Percentiles rank a stretch among this genome's conserved stretches.
Evolutionary conservation across 192 early-diverging fungal genomes (phyloP).

Genomic region (Endogone sp.): DNA sequence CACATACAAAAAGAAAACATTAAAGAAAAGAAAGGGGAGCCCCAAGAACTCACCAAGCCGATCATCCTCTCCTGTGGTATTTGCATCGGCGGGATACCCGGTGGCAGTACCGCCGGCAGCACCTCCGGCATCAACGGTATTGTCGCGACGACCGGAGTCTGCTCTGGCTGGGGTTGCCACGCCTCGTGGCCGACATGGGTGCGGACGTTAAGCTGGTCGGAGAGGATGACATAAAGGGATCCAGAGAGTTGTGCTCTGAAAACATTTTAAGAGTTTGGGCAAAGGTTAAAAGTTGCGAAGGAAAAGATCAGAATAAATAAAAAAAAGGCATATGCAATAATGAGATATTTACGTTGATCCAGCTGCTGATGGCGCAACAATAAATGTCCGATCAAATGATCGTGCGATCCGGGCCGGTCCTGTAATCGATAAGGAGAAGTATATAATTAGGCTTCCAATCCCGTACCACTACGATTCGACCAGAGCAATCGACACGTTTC

Average conservation of each 20-base stretch:
- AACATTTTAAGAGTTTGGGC: background rate
- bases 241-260: constrained; percentile 24
- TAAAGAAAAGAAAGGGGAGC: background rate
- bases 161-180: background rate
- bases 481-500: too few species aligned
- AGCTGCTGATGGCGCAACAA: constrained; percentile 37
- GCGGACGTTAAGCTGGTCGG: constrained; percentile 22
- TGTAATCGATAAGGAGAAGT: background rate
- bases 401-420: constrained; percentile 1
- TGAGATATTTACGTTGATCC: constrained; percentile 24
- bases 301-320: background rate
- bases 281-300: too few species aligned
- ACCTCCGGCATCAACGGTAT: constrained; percentile 1
- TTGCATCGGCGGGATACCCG: background rate
- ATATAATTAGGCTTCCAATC: constrained; percentile 5
- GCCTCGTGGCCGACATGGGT: constrained; percentile 5
- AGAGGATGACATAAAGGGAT: constrained; percentile 26
- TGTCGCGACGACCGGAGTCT: constrained; percentile 8
- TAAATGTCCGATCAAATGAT: constrained; percentile 44
- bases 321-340: background rate
- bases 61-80: background rate
- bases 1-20: background rate
- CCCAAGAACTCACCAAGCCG: background rate
- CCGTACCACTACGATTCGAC: too few species aligned
- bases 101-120: background rate